phyloP scores from a whole-genome alignment of 2,329 filamentous ascomycete genomes.

The Apiospora pterosperma region DNA sequence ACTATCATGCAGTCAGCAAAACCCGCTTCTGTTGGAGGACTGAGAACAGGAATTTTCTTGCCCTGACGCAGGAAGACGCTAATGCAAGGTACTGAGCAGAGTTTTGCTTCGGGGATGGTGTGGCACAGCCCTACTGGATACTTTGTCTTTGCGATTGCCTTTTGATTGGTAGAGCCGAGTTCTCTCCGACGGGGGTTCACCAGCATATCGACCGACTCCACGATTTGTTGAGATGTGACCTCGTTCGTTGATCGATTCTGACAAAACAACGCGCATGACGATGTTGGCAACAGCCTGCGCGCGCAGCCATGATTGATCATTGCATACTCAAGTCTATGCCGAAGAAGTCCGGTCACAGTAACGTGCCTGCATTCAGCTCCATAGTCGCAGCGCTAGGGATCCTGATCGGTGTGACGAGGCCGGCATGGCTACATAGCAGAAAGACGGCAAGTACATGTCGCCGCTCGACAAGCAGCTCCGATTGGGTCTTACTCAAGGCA shows the following conservation, averaged over 20 bases:
- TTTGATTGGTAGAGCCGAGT: not conserved
- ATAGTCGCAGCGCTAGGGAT: not conserved
- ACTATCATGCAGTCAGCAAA: not conserved
- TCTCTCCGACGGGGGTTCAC: not conserved
- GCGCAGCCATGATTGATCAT: not conserved
- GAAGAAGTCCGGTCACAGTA: not conserved
- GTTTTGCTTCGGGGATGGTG: not conserved
- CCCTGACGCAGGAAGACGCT: not conserved
- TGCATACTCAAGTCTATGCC: not conserved
- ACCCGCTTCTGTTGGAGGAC: not conserved
- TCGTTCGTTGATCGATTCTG: not conserved
- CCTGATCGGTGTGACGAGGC: not conserved
- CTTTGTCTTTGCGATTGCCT: constrained; percentile 2
- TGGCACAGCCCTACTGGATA: not conserved
- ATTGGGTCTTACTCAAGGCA: not conserved
- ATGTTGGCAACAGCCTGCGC: not conserved
- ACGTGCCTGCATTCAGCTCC: not conserved
- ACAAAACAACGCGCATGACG: not conserved
- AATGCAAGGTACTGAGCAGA: constrained; percentile 2
- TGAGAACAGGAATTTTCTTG: not conserved
- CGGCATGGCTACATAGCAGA: not conserved
- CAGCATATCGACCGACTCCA: not conserved
- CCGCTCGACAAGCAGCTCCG: not conserved
- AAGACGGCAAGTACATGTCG: not conserved
- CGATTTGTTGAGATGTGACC: not conserved